Evolutionary conservation across 2,329 filamentous ascomycete species (phyloP).

Genomic region (Metarhizium humberi): DNA sequence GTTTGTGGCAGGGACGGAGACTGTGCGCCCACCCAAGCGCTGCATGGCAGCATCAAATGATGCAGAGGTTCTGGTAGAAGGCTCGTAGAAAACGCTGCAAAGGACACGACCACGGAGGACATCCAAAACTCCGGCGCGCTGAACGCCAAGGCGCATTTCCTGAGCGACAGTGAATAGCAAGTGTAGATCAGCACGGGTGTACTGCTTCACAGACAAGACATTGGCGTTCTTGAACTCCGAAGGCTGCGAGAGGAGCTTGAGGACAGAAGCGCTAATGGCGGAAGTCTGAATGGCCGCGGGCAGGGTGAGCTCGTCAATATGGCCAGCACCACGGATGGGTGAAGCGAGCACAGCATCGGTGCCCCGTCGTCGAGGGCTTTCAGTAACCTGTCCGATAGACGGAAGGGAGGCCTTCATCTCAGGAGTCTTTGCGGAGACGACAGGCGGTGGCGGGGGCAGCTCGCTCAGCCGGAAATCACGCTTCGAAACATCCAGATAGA

Average conservation of each 20-base stretch:
- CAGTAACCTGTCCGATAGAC: slow-evolving; percentile 24
- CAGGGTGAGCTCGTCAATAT: slow-evolving; percentile 36
- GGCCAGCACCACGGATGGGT: slow-evolving; percentile 14
- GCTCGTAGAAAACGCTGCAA: slow-evolving; percentile 94
- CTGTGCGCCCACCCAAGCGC: slow-evolving; percentile 79
- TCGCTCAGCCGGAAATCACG: slow-evolving; percentile 92
- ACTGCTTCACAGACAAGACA: slow-evolving; percentile 86
- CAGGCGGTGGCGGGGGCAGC: slow-evolving; percentile 62
- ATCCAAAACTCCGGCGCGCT: slow-evolving; percentile 82
- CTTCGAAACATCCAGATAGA: slow-evolving; percentile 70
- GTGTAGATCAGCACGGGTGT: slow-evolving; percentile 79
- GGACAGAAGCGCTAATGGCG: slow-evolving; percentile 51
- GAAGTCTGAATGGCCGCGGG: slow-evolving; percentile 39
- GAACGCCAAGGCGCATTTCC: slow-evolving; percentile 93
- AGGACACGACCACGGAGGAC: slow-evolving; percentile 79
- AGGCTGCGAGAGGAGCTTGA: slow-evolving; percentile 60
- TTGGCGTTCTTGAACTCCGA: slow-evolving; percentile 86
- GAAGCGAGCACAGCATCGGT: slow-evolving; percentile 13
- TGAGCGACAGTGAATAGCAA: slow-evolving; percentile 92
- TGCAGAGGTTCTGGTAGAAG: slow-evolving; percentile 86
- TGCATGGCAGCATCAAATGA: slow-evolving; percentile 99
- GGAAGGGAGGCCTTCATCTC: slow-evolving; percentile 41
- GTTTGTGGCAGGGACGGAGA: slow-evolving; percentile 71
- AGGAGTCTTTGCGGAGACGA: slow-evolving; percentile 50
- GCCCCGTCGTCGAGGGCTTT: slow-evolving; percentile 25